Evolutionary conservation across 805 yeast genomes (phyloP).

Genomic region (Scheffersomyces amazonensis): DNA sequence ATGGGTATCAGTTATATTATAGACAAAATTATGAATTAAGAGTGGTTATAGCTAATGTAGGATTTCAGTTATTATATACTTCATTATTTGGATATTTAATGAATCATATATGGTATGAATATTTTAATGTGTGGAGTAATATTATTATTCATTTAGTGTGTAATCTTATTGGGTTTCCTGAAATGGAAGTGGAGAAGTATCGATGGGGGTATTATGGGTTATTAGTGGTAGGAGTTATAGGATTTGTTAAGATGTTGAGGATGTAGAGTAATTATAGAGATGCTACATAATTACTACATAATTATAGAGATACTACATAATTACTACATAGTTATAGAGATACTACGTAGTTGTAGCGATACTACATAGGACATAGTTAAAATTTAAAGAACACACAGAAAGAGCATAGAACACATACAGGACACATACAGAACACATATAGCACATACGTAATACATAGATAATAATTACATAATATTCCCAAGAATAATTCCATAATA

Average conservation of each 20-base stretch:
- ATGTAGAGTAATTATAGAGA: no score
- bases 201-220: slow-evolving; percentile 8
- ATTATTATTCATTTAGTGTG: slow-evolving; percentile 63
- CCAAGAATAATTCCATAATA: no score
- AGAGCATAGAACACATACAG: no score
- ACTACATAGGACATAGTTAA: no score
- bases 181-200: slow-evolving; percentile 13
- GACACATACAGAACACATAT: no score
- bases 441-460: no score
- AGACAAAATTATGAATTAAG: slow-evolving; percentile 19
- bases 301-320: no score
- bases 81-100: slow-evolving; percentile 70
- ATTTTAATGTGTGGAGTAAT: slow-evolving; percentile 51
- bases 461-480: no score
- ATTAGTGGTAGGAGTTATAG: slow-evolving; percentile 7
- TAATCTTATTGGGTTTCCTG: slow-evolving; percentile 70
- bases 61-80: slow-evolving; percentile 63
- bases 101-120: slow-evolving; percentile 48
- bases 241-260: neutral
- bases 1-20: slow-evolving; percentile 50
- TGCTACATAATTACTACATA: no score
- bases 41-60: slow-evolving; percentile 32
- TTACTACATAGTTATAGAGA: no score
- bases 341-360: no score
- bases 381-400: no score